Evolutionary conservation across 495 filamentous ascomycete species (phyloP).

Genomic region (Cladorrhinum samala): DNA sequence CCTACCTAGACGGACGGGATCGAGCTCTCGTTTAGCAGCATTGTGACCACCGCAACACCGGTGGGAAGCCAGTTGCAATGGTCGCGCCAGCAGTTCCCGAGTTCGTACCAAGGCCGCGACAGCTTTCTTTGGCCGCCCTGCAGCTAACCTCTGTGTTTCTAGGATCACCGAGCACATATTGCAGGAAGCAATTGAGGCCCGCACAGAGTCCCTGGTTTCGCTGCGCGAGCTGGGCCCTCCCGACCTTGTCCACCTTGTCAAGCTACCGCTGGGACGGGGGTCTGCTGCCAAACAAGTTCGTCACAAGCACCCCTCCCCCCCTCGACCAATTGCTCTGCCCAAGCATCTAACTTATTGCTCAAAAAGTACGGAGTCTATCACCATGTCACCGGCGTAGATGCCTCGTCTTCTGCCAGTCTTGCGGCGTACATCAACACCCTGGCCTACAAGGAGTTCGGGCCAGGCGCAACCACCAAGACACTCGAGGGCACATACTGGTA

Average conservation of each 20-base stretch:
- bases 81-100: conserved; percentile 85
- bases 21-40: no score
- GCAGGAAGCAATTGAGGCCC: conserved; percentile 79
- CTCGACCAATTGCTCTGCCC: neutral
- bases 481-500: conserved; percentile 92
- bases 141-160: conserved; percentile 17
- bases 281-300: conserved; percentile 60
- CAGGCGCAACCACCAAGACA: conserved; percentile 73
- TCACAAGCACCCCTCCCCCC: neutral
- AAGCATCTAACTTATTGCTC: conserved; percentile 15
- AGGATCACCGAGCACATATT: conserved; percentile 90
- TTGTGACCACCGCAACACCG: neutral
- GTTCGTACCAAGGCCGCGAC: conserved; percentile 46
- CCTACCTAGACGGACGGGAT: no score
- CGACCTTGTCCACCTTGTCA: conserved; percentile 90
- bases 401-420: conserved; percentile 92
- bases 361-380: conserved; percentile 93
- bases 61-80: conserved; percentile 46
- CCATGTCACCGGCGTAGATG: conserved; percentile 96
- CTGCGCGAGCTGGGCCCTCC: conserved; percentile 92
- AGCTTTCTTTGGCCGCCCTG: neutral
- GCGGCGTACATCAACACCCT: conserved; percentile 98
- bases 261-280: conserved; percentile 66
- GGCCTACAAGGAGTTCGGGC: conserved; percentile 79
- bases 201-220: conserved; percentile 75